Evolutionary conservation across 257 asterid species (phyloP), one percentile per base, ranked within the genome.

Genomic region (Solanum piurae): DNA sequence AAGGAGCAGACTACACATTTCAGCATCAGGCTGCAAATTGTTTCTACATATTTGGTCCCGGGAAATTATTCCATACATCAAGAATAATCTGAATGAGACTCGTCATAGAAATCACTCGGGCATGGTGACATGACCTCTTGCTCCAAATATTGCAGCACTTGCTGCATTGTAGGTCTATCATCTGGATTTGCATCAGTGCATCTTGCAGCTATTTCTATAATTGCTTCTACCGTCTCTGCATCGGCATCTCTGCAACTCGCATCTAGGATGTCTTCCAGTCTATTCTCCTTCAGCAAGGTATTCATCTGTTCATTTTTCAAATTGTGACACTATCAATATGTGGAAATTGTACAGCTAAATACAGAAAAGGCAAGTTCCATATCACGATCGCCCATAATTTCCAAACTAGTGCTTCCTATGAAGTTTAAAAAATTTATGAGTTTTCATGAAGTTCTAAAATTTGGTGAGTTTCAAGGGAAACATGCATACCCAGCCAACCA

Each of bases 101-200:
- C 99, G 1, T 97, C 98, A 1, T 95, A 92, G 83, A 93, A 89
- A 86, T 97, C 98, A 31, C 94, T 95, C 0, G 92, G 92, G 86
- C 98, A 93, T 66, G 99, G 99, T 5, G 99, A 94, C 98, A 95
- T 95, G 44, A 95, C 98, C 88, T 95, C 99, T 87, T 97, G 98
- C 94, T 97, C 99, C 88, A 97, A 88, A 88, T 91, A 94, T 93
- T 95, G 98, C 92, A 97, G 55, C 83, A 97, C 98, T 84, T 92
- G 96, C 76, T 94, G 99, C 99, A 97, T 97, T 4, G 96, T 82
- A 9, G 99, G 99, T 85, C 99, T 93, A 7, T 93, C 98, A 4
- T 95, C 98, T 7, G 99, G 94, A 87, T 93, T 93, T 6, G 98
- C 93, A 90, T 95, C 98, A 0, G 98, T 97, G 94, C 99, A 95